phyloP scores from a whole-genome alignment of 2,329 filamentous ascomycete species.

The Fusarium verrucosum region DNA sequence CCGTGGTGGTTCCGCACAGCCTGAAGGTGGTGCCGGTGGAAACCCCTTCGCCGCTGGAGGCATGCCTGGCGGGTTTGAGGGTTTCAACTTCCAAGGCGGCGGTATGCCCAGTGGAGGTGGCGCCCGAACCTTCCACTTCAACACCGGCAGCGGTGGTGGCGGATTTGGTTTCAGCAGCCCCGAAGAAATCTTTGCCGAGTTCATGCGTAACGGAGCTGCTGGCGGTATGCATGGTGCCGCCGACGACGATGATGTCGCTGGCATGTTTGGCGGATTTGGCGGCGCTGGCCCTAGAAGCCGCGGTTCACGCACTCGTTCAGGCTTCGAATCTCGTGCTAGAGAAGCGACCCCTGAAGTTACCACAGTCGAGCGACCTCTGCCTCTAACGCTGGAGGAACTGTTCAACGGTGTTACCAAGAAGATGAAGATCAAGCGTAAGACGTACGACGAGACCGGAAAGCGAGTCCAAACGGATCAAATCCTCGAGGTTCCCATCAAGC shows the following conservation, averaged over 20 bases:
- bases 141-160: constrained; percentile 60
- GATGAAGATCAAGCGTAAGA: constrained; percentile 98
- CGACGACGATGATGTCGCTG: constrained; percentile 59
- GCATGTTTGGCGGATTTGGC: constrained; percentile 64
- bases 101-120: constrained; percentile 56
- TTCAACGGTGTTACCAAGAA: constrained; percentile 91
- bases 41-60: constrained; percentile 68
- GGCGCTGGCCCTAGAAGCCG: constrained; percentile 53
- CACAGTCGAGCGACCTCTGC: constrained; percentile 85
- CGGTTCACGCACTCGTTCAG: constrained; percentile 54
- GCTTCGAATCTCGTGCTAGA: constrained; percentile 46
- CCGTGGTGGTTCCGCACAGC: constrained; percentile 76
- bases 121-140: constrained; percentile 71
- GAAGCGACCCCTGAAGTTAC: constrained; percentile 80
- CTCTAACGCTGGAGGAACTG: constrained; percentile 86
- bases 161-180: constrained; percentile 88
- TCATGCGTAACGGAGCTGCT: constrained; percentile 66
- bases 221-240: constrained; percentile 56
- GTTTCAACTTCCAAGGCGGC: constrained; percentile 61
- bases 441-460: constrained; percentile 86
- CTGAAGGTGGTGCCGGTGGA: constrained; percentile 65
- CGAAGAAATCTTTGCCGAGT: constrained; percentile 85
- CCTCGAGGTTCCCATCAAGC: constrained; percentile 93
- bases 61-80: constrained; percentile 63
- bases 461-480: constrained; percentile 88